Base-by-base conservation (phyloP, 768 basidiomycete species). In the Mrakia blollopis region DNA sequence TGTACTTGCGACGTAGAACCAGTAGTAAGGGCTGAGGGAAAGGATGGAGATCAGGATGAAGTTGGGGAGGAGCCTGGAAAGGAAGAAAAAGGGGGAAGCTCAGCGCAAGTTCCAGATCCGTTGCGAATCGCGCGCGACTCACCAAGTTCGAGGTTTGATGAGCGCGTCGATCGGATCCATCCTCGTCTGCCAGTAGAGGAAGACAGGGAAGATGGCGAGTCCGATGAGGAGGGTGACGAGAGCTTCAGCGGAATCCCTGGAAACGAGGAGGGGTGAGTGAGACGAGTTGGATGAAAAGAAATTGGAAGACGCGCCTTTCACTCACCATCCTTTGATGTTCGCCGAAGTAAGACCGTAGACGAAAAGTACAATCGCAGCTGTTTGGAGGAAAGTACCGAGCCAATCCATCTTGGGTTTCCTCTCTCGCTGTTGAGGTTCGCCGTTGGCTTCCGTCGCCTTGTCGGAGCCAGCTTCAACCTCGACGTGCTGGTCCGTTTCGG, bases 401-500 rank as follows among this genome's bases (percentile, higher is more conserved):
- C 25, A 74, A 16, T 74, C 73, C 13, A 74, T 44, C 41, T 65
- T 47, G 2, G 73, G 73, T 37, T 74, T 74, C 13, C 73, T 30
- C n/a, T 39, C 72, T 18, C 16, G 37, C 16, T 32, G 25, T 25
- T n/a, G n/a, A n/a, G n/a, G n/a, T n/a, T 14, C 72, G 18, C 30
- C 11, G n/a, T 5, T n/a, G n/a, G 32, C 39, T 9, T 21, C 78
- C 50, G 74, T 81, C 78, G 79, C 32, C 28, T 30, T 79, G 18
- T 81, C 81, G 3, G n/a, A n/a, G n/a, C 80, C 79, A 67, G 81
- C 78, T 67, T 79, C 39, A 76, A 80, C 80, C 4, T 84, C 83
- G 25, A 85, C 63, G 76, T 83, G 80, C 25, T 81, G 80, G 75
- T 87, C 87, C 7, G 84, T 52, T 25, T 86, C 62, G 28, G 21